Evolutionary conservation across 257 asterid genomes (phyloP).

Genomic region (Henckelia pumila): DNA sequence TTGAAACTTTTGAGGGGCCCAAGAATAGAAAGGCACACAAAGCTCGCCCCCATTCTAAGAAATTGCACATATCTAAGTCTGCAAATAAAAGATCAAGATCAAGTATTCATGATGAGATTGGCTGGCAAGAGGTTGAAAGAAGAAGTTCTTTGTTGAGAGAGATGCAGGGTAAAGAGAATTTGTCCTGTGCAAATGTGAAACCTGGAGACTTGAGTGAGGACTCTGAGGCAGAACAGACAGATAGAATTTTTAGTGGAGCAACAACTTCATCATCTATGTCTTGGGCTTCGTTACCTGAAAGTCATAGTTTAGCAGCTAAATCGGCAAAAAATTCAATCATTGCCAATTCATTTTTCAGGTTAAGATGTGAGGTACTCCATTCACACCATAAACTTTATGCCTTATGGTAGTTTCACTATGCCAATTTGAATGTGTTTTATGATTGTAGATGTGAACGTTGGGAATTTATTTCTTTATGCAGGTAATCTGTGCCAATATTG

Average conservation of each 20-base stretch:
- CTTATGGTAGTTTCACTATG: constrained; percentile 19
- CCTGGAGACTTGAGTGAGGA: constrained; percentile 71
- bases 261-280: constrained; percentile 71
- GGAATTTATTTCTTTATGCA: constrained; percentile 37
- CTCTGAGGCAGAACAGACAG: constrained; percentile 61
- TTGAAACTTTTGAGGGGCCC: constrained; percentile 58
- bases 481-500: constrained; percentile 87
- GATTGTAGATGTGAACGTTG: constrained; percentile 26
- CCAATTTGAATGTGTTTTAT: constrained; percentile 25
- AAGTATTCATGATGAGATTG: constrained; percentile 50
- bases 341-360: constrained; percentile 62
- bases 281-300: constrained; percentile 59
- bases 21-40: constrained; percentile 51
- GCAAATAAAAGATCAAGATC: constrained; percentile 63
- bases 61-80: constrained; percentile 46
- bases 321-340: constrained; percentile 59
- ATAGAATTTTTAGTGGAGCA: constrained; percentile 60
- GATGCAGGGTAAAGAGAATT: constrained; percentile 60
- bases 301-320: constrained; percentile 51
- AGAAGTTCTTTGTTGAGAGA: constrained; percentile 71
- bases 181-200: constrained; percentile 41
- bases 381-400: constrained; percentile 25
- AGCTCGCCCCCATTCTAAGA: constrained; percentile 46
- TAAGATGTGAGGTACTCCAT: constrained; percentile 85
- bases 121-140: constrained; percentile 87